Evolutionary conservation across 2,329 filamentous ascomycete species (phyloP).

Genomic region (Stachybotrys elegans): DNA sequence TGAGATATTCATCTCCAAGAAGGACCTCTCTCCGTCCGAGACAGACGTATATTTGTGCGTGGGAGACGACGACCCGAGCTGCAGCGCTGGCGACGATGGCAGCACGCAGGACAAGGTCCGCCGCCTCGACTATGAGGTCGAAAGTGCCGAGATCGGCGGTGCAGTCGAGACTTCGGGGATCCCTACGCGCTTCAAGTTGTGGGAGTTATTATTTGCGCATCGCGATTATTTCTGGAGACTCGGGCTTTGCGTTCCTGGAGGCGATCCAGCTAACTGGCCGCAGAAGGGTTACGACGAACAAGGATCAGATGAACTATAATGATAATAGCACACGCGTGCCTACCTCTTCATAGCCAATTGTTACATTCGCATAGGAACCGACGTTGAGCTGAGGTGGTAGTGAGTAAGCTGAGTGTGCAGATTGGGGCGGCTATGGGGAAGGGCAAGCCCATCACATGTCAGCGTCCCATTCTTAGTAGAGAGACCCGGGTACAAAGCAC

Average conservation of each 20-base stretch:
- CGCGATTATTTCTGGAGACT: conserved; percentile 95
- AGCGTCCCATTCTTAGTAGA: no score
- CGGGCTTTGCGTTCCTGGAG: conserved; percentile 81
- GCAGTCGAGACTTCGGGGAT: conserved; percentile 37
- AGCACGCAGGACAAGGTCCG: conserved; percentile 21
- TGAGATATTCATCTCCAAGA: conserved; percentile 79
- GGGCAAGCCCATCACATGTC: no score
- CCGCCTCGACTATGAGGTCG: conserved; percentile 16
- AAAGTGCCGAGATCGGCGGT: conserved; percentile 15
- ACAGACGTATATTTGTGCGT: conserved; percentile 66
- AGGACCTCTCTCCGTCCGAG: conserved; percentile 60
- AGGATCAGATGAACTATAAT: conserved; percentile 32
- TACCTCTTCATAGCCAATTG: conserved; percentile 6
- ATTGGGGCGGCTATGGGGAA: no score
- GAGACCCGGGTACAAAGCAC: no score
- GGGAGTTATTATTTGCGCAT: conserved; percentile 90
- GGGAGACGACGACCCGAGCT: conserved; percentile 66
- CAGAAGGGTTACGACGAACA: conserved; percentile 40
- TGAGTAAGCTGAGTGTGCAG: no score
- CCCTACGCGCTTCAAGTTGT: conserved; percentile 65
- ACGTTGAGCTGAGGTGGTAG: no score
- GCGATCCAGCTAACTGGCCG: conserved; percentile 65
- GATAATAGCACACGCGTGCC: no score
- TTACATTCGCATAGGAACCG: no score
- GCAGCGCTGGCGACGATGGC: conserved; percentile 59